Percentiles rank a stretch among this genome's conserved stretches.
phyloP scores from a whole-genome alignment of 2,329 filamentous ascomycete genomes.

The Fusarium sp. region DNA sequence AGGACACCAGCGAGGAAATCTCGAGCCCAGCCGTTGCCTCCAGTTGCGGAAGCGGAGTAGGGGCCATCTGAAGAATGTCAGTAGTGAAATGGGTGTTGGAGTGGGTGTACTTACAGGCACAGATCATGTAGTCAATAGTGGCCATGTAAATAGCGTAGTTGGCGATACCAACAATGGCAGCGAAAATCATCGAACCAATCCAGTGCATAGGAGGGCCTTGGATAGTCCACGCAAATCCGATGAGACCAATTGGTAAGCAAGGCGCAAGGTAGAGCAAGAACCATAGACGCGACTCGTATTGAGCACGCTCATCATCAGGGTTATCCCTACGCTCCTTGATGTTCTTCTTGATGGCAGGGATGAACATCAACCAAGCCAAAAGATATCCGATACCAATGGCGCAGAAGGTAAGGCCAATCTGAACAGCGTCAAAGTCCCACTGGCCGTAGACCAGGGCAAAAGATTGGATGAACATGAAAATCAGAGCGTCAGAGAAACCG shows the following conservation, averaged over 20 bases:
- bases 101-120: constrained; percentile 35
- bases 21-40: constrained; percentile 80
- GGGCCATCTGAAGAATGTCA: constrained; percentile 60
- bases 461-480: constrained; percentile 83
- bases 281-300: constrained; percentile 77
- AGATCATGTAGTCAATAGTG: constrained; percentile 79
- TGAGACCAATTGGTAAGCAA: constrained; percentile 74
- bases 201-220: constrained; percentile 74
- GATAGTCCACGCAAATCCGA: constrained; percentile 78
- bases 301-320: constrained; percentile 68
- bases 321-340: constrained; percentile 64
- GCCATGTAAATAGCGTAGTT: constrained; percentile 83
- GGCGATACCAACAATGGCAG: constrained; percentile 76
- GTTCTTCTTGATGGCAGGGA: constrained; percentile 69
- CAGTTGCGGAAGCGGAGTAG: constrained; percentile 80
- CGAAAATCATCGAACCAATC: constrained; percentile 76
- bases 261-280: constrained; percentile 74
- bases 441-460: constrained; percentile 77
- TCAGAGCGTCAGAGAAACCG: constrained; percentile 80
- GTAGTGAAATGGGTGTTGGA: fast-evolving
- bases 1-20: constrained; percentile 81
- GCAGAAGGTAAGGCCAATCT: constrained; percentile 72
- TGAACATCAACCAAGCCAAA: constrained; percentile 71
- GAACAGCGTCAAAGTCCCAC: constrained; percentile 71
- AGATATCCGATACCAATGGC: constrained; percentile 77